Percentiles rank a stretch among this genome's conserved stretches.
These are phyloP conservation scores for Claviceps lovelessii DNA, from an alignment of 2,329 filamentous ascomycete genomes.

Conservation along the genomic window DNA sequence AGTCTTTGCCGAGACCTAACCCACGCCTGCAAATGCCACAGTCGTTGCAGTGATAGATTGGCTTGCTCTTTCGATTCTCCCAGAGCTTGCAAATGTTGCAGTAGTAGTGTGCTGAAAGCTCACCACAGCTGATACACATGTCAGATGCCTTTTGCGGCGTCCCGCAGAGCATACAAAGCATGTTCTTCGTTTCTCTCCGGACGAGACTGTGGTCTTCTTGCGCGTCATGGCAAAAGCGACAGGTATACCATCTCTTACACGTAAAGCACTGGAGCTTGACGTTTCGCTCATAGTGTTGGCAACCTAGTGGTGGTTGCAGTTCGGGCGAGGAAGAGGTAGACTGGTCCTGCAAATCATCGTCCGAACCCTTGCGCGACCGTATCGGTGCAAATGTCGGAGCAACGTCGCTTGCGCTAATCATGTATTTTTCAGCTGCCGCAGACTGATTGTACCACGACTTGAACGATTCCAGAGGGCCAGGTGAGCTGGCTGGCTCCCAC, in stretches of 20 bases:
- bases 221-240: conserved; percentile 84
- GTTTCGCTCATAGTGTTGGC: conserved; percentile 85
- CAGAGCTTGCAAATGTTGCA: conserved; percentile 91
- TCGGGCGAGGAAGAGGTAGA: conserved; percentile 12
- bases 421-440: conserved; percentile 27
- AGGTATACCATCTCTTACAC: conserved; percentile 87
- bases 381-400: conserved; percentile 51
- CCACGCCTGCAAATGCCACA: conserved; percentile 92
- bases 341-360: conserved; percentile 24
- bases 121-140: conserved; percentile 61
- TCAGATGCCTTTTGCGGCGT: conserved; percentile 73
- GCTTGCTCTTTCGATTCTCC: conserved; percentile 83
- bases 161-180: conserved; percentile 93
- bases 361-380: conserved; percentile 31
- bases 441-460: conserved; percentile 43
- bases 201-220: conserved; percentile 66
- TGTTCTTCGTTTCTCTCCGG: conserved; percentile 74
- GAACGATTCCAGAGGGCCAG: conserved; percentile 37
- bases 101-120: conserved; percentile 74
- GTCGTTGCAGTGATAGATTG: conserved; percentile 90
- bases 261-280: conserved; percentile 89
- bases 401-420: conserved; percentile 45
- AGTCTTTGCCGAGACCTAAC: conserved; percentile 85
- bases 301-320: conserved; percentile 48
- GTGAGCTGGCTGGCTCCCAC: conserved; percentile 27